These are phyloP conservation scores for Taiozyma sp. DNA, from an alignment of 1,139 yeast species.

Conservation along the genomic window DNA sequence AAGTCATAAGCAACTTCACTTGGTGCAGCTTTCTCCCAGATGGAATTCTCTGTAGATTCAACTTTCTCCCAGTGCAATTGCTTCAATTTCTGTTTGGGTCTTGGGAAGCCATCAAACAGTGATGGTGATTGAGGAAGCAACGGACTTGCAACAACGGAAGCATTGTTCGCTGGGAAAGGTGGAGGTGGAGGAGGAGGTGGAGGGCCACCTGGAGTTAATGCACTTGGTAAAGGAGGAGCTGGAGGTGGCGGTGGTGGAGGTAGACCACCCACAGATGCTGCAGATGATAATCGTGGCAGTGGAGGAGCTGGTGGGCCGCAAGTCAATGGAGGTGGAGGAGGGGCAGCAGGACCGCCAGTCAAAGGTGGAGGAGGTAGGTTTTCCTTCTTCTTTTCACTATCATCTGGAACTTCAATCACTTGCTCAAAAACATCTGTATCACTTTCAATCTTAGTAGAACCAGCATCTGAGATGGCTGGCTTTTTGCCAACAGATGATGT, in stretches of 20 bases:
- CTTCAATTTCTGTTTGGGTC: constrained; percentile 73
- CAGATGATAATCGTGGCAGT: constrained; percentile 24
- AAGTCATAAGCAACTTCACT: constrained; percentile 54
- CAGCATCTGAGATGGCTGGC: constrained; percentile 14
- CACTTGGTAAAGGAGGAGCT: constrained; percentile 9
- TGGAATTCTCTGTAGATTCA: constrained; percentile 56
- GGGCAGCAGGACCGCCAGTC: constrained; percentile 17
- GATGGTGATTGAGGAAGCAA: constrained; percentile 32
- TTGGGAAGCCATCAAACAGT: constrained; percentile 56
- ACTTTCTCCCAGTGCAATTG: constrained; percentile 84
- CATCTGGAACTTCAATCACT: constrained; percentile 1
- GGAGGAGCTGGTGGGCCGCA: constrained; percentile 9
- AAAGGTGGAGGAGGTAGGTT: constrained; percentile 20
- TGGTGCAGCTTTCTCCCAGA: constrained; percentile 52
- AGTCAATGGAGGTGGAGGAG: constrained; percentile 26
- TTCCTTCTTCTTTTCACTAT: not conserved
- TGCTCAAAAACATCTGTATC: constrained; percentile 7
- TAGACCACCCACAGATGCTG: constrained; percentile 12
- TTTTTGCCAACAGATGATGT: constrained; percentile 39
- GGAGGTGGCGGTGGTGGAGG: constrained; percentile 28
- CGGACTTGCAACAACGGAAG: constrained; percentile 29
- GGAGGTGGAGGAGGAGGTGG: constrained; percentile 28
- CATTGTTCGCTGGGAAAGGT: constrained; percentile 24
- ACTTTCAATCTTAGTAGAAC: not conserved
- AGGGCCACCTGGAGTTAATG: constrained; percentile 11